phyloP scores from a whole-genome alignment of 139 green algal genomes.

The Desmodesmus armatus region DNA sequence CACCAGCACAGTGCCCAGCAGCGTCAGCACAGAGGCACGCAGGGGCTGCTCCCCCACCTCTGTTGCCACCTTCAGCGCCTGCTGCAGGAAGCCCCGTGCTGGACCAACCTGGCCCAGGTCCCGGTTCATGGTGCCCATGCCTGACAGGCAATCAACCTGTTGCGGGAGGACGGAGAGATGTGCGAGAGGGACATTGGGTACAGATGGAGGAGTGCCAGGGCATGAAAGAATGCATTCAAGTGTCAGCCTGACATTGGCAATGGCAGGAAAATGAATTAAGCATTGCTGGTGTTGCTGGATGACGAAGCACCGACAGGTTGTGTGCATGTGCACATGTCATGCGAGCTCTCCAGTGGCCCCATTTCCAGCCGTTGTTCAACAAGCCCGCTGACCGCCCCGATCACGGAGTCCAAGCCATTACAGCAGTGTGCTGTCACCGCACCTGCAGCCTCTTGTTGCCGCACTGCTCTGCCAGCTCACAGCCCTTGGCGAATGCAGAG shows the following conservation, averaged over 20 bases:
- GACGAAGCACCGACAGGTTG: too few species aligned
- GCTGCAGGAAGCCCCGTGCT: slow-evolving; percentile 42
- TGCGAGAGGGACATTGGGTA: background rate
- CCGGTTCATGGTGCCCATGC: slow-evolving; percentile 53
- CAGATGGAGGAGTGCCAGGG: background rate
- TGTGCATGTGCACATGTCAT: too few species aligned
- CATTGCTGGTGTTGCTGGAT: background rate
- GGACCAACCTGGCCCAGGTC: slow-evolving; percentile 8
- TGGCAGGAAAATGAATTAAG: background rate
- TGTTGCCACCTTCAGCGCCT: slow-evolving; percentile 63
- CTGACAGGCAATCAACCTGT: slow-evolving; percentile 60
- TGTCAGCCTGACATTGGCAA: background rate
- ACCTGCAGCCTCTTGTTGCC: slow-evolving; percentile 43
- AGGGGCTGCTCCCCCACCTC: slow-evolving; percentile 50
- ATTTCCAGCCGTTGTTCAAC: too few species aligned
- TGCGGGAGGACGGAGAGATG: background rate
- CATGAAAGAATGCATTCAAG: background rate
- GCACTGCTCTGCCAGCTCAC: slow-evolving; percentile 32
- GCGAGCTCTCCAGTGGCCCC: too few species aligned
- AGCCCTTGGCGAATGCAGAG: slow-evolving; percentile 49
- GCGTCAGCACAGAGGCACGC: slow-evolving; percentile 47
- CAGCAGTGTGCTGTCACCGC: too few species aligned
- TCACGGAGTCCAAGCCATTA: too few species aligned
- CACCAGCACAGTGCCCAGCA: slow-evolving; percentile 54
- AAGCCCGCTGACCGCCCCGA: too few species aligned